Evolutionary conservation across 257 asterid species (phyloP).

Genomic region (Lycium ferocissimum): DNA sequence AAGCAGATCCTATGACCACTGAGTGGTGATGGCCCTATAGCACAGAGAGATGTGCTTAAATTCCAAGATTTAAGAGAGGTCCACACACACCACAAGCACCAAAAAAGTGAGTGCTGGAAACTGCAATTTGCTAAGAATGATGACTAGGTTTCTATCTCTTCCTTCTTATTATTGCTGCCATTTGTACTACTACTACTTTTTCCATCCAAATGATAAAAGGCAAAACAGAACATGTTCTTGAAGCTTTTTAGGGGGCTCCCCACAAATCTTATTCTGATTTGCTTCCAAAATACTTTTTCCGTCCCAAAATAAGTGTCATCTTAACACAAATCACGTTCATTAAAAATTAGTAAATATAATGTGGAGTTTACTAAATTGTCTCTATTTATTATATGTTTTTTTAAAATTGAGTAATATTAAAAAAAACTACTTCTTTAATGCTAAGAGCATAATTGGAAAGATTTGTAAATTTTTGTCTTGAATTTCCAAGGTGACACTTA

Average conservation of each 20-base stretch:
- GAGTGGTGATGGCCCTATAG: background rate
- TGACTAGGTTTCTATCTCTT: slow-evolving; percentile 18
- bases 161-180: slow-evolving; percentile 19
- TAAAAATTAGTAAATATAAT: too few relatives aligned
- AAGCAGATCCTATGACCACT: background rate
- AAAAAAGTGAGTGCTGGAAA: slow-evolving; percentile 16
- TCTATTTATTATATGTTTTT: too few relatives aligned
- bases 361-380: too few relatives aligned
- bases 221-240: slow-evolving; percentile 25
- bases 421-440: too few relatives aligned
- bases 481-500: too few relatives aligned
- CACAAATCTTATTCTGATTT: slow-evolving; percentile 26
- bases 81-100: background rate
- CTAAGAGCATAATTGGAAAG: too few relatives aligned
- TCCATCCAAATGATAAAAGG: background rate
- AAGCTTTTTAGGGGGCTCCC: background rate
- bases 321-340: too few relatives aligned
- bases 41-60: background rate
- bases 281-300: slow-evolving; percentile 27
- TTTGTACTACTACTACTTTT: background rate
- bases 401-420: too few relatives aligned
- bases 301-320: too few relatives aligned
- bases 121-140: slow-evolving; percentile 16
- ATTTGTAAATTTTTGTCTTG: too few relatives aligned
- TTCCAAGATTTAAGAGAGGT: background rate